Conservation (phyloP, 2,329 filamentous ascomycete genomes). For the Penicillium sp. region DNA sequence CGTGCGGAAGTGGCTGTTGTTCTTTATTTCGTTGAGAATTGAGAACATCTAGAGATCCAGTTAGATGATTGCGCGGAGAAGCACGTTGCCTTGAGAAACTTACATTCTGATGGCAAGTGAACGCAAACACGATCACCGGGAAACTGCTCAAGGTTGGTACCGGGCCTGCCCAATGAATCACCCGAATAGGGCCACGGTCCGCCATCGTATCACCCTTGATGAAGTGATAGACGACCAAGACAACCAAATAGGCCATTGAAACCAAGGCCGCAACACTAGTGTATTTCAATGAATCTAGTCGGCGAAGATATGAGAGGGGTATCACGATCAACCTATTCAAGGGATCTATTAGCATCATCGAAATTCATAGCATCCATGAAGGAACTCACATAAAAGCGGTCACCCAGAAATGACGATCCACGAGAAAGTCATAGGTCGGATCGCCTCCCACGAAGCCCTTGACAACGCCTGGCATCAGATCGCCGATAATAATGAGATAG, state of each 20-base stretch:
- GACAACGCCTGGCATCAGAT: conserved; percentile 95
- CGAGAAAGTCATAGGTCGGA: conserved; percentile 70
- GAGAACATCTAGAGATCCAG: conserved; percentile 80
- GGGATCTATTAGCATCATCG: not conserved
- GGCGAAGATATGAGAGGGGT: conserved; percentile 86
- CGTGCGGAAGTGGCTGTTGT: conserved; percentile 78
- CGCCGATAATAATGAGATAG: conserved; percentile 98
- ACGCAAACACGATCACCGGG: conserved; percentile 97
- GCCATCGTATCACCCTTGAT: conserved; percentile 73
- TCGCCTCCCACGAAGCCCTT: conserved; percentile 73
- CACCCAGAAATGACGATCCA: conserved; percentile 95
- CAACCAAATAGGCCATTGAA: conserved; percentile 90
- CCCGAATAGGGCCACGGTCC: conserved; percentile 73
- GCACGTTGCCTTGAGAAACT: conserved; percentile 30
- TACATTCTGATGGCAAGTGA: conserved; percentile 98
- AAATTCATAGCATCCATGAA: not conserved
- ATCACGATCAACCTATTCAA: conserved; percentile 78
- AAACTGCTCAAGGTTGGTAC: conserved; percentile 81
- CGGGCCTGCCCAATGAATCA: conserved; percentile 78
- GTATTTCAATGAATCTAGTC: conserved; percentile 95
- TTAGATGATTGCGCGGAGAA: conserved; percentile 15
- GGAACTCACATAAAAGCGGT: conserved; percentile 81
- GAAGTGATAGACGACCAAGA: conserved; percentile 93
- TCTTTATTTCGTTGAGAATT: conserved; percentile 89
- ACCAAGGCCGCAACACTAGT: conserved; percentile 89